Conservation (phyloP, 1,284 basidiomycete species). For the Sanghuangporus baumii region DNA sequence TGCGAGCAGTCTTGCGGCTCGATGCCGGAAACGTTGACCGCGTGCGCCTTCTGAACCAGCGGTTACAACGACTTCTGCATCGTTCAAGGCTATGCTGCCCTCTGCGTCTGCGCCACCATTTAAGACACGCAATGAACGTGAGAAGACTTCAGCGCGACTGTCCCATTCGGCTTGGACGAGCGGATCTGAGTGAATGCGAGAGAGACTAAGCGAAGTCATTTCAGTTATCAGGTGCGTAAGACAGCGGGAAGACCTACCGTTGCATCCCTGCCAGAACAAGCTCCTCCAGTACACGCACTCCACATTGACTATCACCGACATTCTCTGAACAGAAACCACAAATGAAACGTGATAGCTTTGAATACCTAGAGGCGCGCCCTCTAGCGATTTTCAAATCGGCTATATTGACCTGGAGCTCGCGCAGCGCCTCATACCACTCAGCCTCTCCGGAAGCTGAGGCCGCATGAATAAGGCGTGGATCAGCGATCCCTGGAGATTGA, state of each 20-base stretch:
- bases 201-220: background rate
- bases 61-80: background rate
- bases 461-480: background rate
- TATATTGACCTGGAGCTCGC: background rate
- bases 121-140: background rate
- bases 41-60: background rate
- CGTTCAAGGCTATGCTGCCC: background rate
- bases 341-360: background rate
- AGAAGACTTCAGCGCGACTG: background rate
- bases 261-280: constrained; percentile 5
- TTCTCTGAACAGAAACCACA: background rate
- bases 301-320: background rate
- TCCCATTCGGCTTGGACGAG: background rate
- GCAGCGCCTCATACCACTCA: background rate
- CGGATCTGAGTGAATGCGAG: constrained; percentile 4
- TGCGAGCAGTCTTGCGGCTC: background rate
- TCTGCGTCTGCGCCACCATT: background rate
- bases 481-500: background rate
- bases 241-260: background rate
- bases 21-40: background rate
- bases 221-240: background rate
- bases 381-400: background rate
- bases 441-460: background rate
- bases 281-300: constrained; percentile 3
- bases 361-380: background rate